Evolutionary conservation across 257 asterid genomes (phyloP), one percentile per base, ranked within the genome.

Genomic region (Lycium barbarum): DNA sequence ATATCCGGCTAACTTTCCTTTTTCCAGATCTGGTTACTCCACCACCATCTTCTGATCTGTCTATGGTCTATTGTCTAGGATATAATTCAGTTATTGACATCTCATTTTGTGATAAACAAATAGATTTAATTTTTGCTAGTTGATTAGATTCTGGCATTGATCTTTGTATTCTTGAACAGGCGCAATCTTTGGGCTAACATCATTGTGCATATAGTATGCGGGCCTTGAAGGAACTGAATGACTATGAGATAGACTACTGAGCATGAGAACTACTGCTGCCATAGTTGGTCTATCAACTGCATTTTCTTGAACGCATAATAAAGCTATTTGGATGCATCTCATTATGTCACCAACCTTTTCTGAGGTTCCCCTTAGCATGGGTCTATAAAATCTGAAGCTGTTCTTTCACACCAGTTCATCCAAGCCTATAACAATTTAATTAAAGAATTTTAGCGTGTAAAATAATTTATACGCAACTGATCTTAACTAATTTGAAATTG

Each of bases 241-340:
- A 9, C 59, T 73, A 9, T 72, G 13, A 26, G 90, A 83, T 2
- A 40, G 45, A 63, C 84, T 80, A n/a, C 51, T 72, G 14, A 87
- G 90, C 90, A 87, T 87, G 26, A 83, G 78, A 18, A 85, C 86
- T 9, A 87, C 85, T 15, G 85, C 40, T 87, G 33, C 84, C 88
- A 83, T 87, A 57, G 83, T 85, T 61, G 91, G 90, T 83, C 91
- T 89, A 54, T 43, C 65, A 7, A 47, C 68, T 2, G 51, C 79
- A 43, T 63, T 82, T 40, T 72, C 86, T 38, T 86, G 91, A 85
- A 85, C 87, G 13, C 88, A 89, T 5, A 86, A 63, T 66, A 89
- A 80, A 7, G 87, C 87, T 5, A 89, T 57, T 5, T 86, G 89
- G 11, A 87, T 83, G 84, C 89, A 86, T 62, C 71, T 45, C 68